Evolutionary conservation across 2,329 filamentous ascomycete genomes (phyloP), one percentile per base, ranked within the genome.

Genomic region (Xylaria hypoxylon): DNA sequence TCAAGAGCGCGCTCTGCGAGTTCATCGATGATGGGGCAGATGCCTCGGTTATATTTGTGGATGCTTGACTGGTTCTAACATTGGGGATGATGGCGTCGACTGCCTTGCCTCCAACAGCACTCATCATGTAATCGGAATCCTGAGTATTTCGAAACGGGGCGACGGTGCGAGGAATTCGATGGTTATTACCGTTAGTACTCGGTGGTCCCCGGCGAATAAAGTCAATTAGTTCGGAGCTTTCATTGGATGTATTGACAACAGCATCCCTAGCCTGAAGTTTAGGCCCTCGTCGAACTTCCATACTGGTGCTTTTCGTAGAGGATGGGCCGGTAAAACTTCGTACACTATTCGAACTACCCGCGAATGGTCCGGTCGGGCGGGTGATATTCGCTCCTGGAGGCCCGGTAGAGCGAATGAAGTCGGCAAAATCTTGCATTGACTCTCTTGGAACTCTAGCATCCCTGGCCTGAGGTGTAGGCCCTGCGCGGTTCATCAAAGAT

Each of bases 151-250:
- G 87, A 82, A 96, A 97, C 1, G 94, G 93, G 10, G 94, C 93
- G 13, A 96, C 90, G n/a, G 87, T 88, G 19, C 92, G 89, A 47
- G 93, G 91, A 68, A 96, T 96, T 26, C 92, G 89, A 65, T 89
- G 92, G 68, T 87, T 86, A 28, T 85, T 84, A 48, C 83, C 84
- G 38, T 83, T 80, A 50, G 81, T 77, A 67, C 82, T 85, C 0
- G 92, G 90, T 2, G 94, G 94, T 0, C 94, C 95, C 76, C 93
- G 90, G 51, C 94, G 90, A 70, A 99, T 96, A 78, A 99, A 98
- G 77, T 98, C 94, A 71, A 97, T 97, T 64, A 99, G 82, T 67
- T 97, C 96, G 13, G 92, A 92, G 63, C 90, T 96, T 70, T 90
- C 90, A 57, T 88, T 88, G 58, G 84, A 85, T 64, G 81, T 82